These are phyloP conservation scores for Pseudocercospora eumusae DNA, from an alignment of 2,329 filamentous ascomycete species.

Conservation along the genomic window DNA sequence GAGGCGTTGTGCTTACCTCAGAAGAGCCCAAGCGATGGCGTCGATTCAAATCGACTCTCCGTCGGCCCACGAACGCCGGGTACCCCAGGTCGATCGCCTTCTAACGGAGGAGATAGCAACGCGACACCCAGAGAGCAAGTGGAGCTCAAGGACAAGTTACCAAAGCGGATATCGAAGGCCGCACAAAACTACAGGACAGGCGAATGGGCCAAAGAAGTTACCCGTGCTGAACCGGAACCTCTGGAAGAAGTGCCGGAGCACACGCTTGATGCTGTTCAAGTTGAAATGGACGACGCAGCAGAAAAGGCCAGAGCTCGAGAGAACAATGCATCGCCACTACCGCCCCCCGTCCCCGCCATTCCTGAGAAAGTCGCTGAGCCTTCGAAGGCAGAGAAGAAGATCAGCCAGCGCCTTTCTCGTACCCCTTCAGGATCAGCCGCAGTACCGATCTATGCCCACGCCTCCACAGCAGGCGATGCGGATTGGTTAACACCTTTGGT, in stretches of 20 bases:
- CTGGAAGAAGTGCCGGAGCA: constrained; percentile 34
- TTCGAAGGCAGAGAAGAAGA: constrained; percentile 11
- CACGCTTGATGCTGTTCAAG: constrained; percentile 46
- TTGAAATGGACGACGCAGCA: constrained; percentile 50
- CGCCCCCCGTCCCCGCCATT: constrained; percentile 22
- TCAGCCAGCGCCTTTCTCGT: constrained; percentile 13
- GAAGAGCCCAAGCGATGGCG: constrained; percentile 15
- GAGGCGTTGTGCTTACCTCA: constrained; percentile 23
- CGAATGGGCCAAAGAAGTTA: constrained; percentile 92
- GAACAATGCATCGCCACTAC: constrained; percentile 29
- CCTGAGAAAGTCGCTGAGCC: constrained; percentile 10
- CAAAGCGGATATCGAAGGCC: constrained; percentile 71
- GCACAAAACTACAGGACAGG: constrained; percentile 85
- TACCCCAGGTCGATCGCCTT: constrained; percentile 11
- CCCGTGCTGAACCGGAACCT: constrained; percentile 68
- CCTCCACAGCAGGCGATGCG: constrained; percentile 16
- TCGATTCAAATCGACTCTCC: constrained; percentile 4
- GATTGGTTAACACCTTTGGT: constrained; percentile 28
- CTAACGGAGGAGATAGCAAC: constrained; percentile 6
- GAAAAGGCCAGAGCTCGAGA: constrained; percentile 39
- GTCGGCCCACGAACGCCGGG: constrained; percentile 16
- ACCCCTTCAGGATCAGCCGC: constrained; percentile 16
- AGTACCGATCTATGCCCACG: constrained; percentile 19
- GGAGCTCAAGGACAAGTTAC: constrained; percentile 62
- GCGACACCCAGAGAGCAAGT: constrained; percentile 10